Evolutionary conservation across 108 stramenopile species (phyloP).

Genomic region (Schizochytrium sp.): DNA sequence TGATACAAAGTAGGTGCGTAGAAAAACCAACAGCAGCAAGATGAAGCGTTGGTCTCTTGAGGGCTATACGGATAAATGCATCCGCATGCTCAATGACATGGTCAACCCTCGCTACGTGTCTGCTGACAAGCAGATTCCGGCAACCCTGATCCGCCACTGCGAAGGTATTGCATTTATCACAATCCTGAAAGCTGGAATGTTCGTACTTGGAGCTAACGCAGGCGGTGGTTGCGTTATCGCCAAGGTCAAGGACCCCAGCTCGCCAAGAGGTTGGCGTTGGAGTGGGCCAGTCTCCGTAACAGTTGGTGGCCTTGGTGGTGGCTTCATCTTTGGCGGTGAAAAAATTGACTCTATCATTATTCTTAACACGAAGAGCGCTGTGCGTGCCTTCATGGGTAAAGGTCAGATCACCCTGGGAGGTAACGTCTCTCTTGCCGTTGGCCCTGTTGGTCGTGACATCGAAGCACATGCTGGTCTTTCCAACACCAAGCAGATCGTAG

Average conservation of each 20-base stretch:
- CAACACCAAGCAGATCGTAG: slow-evolving; percentile 30
- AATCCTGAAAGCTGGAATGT: slow-evolving; percentile 54
- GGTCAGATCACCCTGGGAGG: slow-evolving; percentile 54
- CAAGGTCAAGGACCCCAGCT: slow-evolving; percentile 53
- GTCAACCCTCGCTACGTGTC: slow-evolving; percentile 52
- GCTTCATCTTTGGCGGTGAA: slow-evolving; percentile 49
- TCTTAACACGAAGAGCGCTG: slow-evolving; percentile 55
- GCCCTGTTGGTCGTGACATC: slow-evolving; percentile 55
- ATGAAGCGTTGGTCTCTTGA: slow-evolving; percentile 28
- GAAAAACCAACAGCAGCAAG: neutral
- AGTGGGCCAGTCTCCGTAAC: slow-evolving; percentile 3
- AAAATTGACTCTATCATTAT: slow-evolving; percentile 56
- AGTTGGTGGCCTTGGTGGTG: slow-evolving; percentile 32
- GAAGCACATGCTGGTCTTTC: slow-evolving; percentile 27
- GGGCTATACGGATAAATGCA: slow-evolving; percentile 56
- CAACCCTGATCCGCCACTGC: slow-evolving; percentile 45
- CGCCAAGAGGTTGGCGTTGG: slow-evolving; percentile 18
- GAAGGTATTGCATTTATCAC: slow-evolving; percentile 57
- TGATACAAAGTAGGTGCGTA: too few relatives aligned
- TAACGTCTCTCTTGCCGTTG: slow-evolving; percentile 15
- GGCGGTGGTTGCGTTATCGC: slow-evolving; percentile 38
- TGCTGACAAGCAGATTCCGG: slow-evolving; percentile 59
- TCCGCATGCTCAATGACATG: slow-evolving; percentile 58
- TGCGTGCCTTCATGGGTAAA: slow-evolving; percentile 59
- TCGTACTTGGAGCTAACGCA: slow-evolving; percentile 40